A percentile compares a stretch with the other conserved stretches of the same genome.
phyloP scores from a whole-genome alignment of 768 basidiomycete genomes.

The Leccinellum rugosiceps region DNA sequence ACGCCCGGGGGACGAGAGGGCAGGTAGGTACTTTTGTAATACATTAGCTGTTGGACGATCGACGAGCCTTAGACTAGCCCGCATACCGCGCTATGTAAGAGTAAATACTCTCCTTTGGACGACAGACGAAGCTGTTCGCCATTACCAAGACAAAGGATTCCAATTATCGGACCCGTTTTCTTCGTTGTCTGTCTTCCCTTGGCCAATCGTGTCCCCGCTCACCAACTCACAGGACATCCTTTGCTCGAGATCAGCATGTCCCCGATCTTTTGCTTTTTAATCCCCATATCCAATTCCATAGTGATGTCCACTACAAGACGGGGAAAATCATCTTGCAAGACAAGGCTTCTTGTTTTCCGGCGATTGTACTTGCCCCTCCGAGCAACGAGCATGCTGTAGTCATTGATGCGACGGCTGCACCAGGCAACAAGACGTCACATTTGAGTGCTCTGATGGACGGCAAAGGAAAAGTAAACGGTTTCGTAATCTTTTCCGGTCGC shows the following conservation, averaged over 20 bases:
- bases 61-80: constrained; percentile 37
- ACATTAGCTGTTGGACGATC: neutral
- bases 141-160: constrained; percentile 57
- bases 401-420: constrained; percentile 94
- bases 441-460: constrained; percentile 84
- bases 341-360: constrained; percentile 97
- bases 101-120: constrained; percentile 75
- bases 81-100: constrained; percentile 81
- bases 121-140: constrained; percentile 56
- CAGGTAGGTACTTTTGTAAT: constrained; percentile 44
- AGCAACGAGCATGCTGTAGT: constrained; percentile 49
- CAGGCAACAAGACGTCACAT: constrained; percentile 97
- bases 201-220: neutral
- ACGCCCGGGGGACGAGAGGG: constrained; percentile 54
- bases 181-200: constrained; percentile 40
- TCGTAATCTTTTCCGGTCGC: neutral
- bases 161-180: constrained; percentile 47
- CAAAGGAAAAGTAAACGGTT: constrained; percentile 63
- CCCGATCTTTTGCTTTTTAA: constrained; percentile 78
- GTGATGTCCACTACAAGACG: constrained; percentile 64
- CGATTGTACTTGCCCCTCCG: constrained; percentile 78
- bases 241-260: constrained; percentile 76
- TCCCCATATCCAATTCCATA: constrained; percentile 61
- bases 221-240: constrained; percentile 47
- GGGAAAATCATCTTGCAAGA: constrained; percentile 94